phyloP scores from a whole-genome alignment of 306 rosid species.

The Sicyos edulis region DNA sequence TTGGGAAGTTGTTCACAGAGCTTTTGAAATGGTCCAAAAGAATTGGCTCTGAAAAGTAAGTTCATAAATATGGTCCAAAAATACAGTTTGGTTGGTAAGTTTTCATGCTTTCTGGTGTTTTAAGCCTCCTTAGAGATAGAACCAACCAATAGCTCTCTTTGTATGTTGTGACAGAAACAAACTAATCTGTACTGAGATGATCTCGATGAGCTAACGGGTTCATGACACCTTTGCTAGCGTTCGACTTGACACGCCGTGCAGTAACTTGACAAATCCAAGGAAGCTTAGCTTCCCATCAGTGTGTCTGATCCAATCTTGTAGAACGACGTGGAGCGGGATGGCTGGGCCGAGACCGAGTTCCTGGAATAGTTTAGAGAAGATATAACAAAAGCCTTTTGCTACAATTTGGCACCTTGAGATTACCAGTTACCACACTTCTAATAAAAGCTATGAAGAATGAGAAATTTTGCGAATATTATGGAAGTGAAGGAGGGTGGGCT shows the following conservation, averaged over 20 bases:
- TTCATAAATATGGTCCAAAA: slow-evolving; percentile 5
- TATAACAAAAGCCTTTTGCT: not conserved
- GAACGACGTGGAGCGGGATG: slow-evolving; percentile 90
- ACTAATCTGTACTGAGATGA: not conserved
- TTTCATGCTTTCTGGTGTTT: not conserved
- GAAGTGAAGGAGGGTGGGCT: slow-evolving; percentile 25
- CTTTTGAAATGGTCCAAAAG: slow-evolving; percentile 19
- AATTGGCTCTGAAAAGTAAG: slow-evolving; percentile 12
- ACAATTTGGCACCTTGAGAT: not conserved
- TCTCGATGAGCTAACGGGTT: slow-evolving; percentile 13
- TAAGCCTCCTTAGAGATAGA: not conserved
- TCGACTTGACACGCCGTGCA: slow-evolving; percentile 83
- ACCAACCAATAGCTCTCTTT: not conserved
- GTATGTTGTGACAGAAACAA: slow-evolving; percentile 8
- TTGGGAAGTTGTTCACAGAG: slow-evolving; percentile 17
- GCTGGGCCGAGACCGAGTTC: slow-evolving; percentile 98
- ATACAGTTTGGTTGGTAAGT: not conserved
- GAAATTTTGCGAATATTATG: not conserved
- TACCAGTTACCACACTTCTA: not conserved
- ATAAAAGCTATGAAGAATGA: not conserved
- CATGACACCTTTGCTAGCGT: slow-evolving; percentile 58
- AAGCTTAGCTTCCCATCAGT: slow-evolving; percentile 95
- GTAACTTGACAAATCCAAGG: slow-evolving; percentile 84
- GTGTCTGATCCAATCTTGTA: slow-evolving; percentile 97
- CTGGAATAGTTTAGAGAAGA: slow-evolving; percentile 27